These are phyloP conservation scores for Rhytidiadelphus loreus DNA, from an alignment of 225 moss, liverwort and hornwort species.

Conservation along the genomic window DNA sequence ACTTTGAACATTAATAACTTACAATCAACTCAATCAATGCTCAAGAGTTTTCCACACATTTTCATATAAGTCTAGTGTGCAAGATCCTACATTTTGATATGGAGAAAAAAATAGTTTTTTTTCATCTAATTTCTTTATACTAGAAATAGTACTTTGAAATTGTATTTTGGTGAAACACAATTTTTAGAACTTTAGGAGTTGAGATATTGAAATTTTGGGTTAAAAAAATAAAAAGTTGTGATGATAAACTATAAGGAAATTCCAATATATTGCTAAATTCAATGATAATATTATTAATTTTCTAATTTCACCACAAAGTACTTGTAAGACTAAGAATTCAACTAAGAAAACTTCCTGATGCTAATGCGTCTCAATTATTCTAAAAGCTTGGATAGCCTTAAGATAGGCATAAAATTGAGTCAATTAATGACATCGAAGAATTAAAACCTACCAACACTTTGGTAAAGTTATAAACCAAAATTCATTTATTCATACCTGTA, in stretches of 20 bases:
- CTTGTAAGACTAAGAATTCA: not conserved
- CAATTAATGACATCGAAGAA: not conserved
- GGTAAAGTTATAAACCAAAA: not conserved
- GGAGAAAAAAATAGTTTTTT: too few relatives aligned
- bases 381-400: not conserved
- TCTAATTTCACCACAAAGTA: not conserved
- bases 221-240: not conserved
- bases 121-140: not conserved
- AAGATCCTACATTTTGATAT: not conserved
- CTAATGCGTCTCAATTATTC: too few relatives aligned
- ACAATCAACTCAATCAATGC: rapidly evolving
- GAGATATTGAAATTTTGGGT: not conserved
- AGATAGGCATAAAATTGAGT: not conserved
- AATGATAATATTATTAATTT: not conserved
- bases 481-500: rapidly evolving
- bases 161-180: not conserved
- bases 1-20: not conserved
- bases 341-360: too few relatives aligned
- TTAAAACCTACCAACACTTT: not conserved
- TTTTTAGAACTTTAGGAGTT: not conserved
- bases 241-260: not conserved
- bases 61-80: not conserved
- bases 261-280: not conserved
- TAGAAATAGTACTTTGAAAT: not conserved
- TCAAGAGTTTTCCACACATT: not conserved